These are phyloP conservation scores for Acer saccharum DNA, from an alignment of 345 rosid species.

Conservation along the genomic window DNA sequence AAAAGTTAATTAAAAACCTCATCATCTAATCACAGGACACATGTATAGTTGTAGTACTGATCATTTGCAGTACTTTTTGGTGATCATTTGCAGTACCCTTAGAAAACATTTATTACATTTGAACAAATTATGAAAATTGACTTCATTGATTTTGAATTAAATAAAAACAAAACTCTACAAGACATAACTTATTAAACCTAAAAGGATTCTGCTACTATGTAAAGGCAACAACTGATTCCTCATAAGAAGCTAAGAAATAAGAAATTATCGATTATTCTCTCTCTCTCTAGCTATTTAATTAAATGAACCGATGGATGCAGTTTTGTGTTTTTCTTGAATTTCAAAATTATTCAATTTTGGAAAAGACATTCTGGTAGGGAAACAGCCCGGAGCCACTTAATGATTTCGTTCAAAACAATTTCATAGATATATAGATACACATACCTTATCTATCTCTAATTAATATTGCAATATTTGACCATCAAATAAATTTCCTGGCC, in stretches of 20 bases:
- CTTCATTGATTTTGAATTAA: no score
- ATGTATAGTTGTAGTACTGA: background rate
- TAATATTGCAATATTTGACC: conserved; percentile 2
- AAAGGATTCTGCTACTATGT: background rate
- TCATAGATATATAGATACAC: background rate
- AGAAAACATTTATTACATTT: no score
- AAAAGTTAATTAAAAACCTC: background rate
- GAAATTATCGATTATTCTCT: no score
- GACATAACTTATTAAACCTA: no score
- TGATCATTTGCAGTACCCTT: background rate
- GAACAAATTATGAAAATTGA: no score
- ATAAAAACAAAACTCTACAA: no score
- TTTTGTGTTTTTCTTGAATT: no score
- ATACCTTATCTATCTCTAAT: background rate
- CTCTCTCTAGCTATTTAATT: no score
- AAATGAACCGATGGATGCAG: background rate
- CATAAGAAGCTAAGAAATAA: no score
- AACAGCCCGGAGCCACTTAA: background rate
- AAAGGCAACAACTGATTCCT: no score
- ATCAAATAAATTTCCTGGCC: background rate
- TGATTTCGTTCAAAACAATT: background rate
- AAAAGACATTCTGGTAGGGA: background rate
- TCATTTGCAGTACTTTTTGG: background rate
- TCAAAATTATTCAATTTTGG: background rate
- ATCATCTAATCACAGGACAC: background rate